phyloP scores from a whole-genome alignment of 345 rosid genomes.

The Melaleuca alternifolia region DNA sequence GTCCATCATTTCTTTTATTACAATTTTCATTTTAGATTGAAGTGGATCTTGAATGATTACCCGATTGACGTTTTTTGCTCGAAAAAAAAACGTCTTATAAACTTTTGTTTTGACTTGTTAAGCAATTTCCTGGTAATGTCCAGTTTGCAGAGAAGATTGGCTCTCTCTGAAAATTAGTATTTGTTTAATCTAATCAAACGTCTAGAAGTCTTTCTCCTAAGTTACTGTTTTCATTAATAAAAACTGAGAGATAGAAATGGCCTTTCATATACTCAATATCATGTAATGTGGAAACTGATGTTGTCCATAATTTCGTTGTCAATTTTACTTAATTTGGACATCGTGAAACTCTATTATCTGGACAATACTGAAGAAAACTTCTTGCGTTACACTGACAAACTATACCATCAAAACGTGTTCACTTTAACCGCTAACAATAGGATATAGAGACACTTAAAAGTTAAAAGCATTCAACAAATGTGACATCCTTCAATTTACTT shows the following conservation, averaged over 20 bases:
- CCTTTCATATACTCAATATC: background rate
- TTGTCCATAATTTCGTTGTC: background rate
- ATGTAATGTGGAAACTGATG: background rate
- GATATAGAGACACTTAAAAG: background rate
- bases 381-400: background rate
- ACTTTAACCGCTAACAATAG: background rate
- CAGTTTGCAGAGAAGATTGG: background rate
- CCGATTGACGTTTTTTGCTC: background rate
- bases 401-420: background rate
- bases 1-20: too few species aligned
- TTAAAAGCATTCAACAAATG: background rate
- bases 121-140: background rate
- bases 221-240: background rate
- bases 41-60: background rate
- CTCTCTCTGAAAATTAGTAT: background rate
- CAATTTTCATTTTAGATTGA: background rate
- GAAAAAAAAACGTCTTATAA: too few species aligned
- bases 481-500: background rate
- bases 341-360: background rate
- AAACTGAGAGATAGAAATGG: background rate
- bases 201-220: background rate
- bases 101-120: background rate
- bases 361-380: background rate
- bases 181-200: background rate
- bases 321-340: background rate